Evolutionary conservation across 169 alveolate genomes (phyloP), one percentile per base, ranked within the genome.

Genomic region (Eimeria sp.): DNA sequence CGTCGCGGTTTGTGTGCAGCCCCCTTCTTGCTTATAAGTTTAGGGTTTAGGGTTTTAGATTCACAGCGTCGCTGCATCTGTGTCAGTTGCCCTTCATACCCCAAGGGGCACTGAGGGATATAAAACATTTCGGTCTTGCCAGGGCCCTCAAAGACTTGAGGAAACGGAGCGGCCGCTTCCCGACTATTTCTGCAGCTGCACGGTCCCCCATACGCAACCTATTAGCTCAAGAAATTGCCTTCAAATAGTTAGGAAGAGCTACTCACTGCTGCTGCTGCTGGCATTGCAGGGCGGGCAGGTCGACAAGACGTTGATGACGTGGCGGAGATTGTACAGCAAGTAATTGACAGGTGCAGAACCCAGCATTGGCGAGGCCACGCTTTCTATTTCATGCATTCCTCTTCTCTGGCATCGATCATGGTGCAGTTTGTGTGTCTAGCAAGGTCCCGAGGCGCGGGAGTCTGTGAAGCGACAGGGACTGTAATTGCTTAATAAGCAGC

Each of bases 221-320:
- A 61, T 18, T 20, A 61, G 40, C 75, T 9, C 75, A 25, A 20
- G n/a, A 4, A 20, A 25, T 20, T 49, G 51, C 47, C 18, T 47
- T 54, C 9, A 6, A 78, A 49, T 27, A 27, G 34, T 30, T 47
- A 54, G n/a, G 30, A n/a, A 65, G 16, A 3, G 75, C 22, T 65
- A 40, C 43, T 65, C n/a, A 40, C 75, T 65, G 75, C 75, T 65
- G 58, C 58, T 75, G 84, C 84, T 75, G 84, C 67, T 80, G 89
- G 65, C 43, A 16, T 47, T 54, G 47, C 80, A 94, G 96, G 96
- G 22, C 89, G 89, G 11, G 88, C 78, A 14, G 96, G 96, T 6
- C 72, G 72, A 22, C 96, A 94, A 61, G 96, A 94, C 75, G 96
- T 94, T 18, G 80, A 72, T 7, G 96, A 94, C 82, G 96, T 94